A percentile compares a stretch with the other conserved stretches of the same genome.
These are phyloP conservation scores for Penicillium griseofulvum DNA, from an alignment of 2,329 filamentous ascomycete species.

Conservation along the genomic window DNA sequence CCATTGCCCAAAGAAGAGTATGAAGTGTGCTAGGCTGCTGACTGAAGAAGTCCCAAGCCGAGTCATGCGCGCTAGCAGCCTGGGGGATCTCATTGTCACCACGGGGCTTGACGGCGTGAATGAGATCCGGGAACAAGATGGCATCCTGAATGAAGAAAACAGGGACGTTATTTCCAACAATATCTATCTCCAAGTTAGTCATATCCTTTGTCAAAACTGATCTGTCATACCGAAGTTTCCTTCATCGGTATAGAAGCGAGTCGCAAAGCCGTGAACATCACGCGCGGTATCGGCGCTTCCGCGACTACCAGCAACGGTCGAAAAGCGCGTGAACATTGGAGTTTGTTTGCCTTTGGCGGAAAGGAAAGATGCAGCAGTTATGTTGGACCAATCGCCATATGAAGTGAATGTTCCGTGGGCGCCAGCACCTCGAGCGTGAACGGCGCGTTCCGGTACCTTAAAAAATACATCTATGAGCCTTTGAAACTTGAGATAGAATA, in stretches of 20 bases:
- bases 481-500: background rate
- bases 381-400: conserved; percentile 64
- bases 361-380: conserved; percentile 67
- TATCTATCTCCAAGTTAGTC: conserved; percentile 24
- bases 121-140: conserved; percentile 43
- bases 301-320: conserved; percentile 67
- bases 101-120: conserved; percentile 44
- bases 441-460: conserved; percentile 61
- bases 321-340: conserved; percentile 68
- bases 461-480: conserved; percentile 4
- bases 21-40: conserved; percentile 48
- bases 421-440: conserved; percentile 66
- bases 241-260: conserved; percentile 68
- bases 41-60: conserved; percentile 52
- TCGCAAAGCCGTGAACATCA: conserved; percentile 72
- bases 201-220: background rate
- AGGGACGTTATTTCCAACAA: conserved; percentile 42
- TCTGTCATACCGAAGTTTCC: conserved; percentile 57
- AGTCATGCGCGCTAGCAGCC: conserved; percentile 49
- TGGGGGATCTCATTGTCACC: conserved; percentile 48
- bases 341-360: conserved; percentile 58
- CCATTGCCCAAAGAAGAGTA: conserved; percentile 45
- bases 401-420: conserved; percentile 70
- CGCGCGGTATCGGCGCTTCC: conserved; percentile 69
- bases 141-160: conserved; percentile 47